Base-by-base conservation (phyloP, 331 rosid genomes). In the Malus hybrid region DNA sequence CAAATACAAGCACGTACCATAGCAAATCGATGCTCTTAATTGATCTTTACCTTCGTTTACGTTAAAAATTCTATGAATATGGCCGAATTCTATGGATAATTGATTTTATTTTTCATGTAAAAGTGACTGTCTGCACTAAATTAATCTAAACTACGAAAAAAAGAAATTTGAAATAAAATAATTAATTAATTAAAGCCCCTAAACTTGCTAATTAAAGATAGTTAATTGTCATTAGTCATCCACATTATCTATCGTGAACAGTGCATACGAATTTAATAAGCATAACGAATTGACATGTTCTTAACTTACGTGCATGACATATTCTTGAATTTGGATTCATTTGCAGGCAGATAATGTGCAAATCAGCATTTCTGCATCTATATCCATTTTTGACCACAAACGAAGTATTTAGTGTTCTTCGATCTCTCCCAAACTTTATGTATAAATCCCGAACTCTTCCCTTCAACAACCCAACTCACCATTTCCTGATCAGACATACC, bases 291-390 rank as follows among this genome's bases (percentile, higher is more conserved):
- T 15, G 74, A 77, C 82, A 81, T 61, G 80, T 27, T 77, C 82
- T 67, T 70, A 78, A 81, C 80, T 69, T 83, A 81, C 76, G 81
- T 81, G 70, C 76, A 72, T 22, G 18, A 71, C 73, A 83, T 69
- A 82, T 87, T 83, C 85, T 74, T 72, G 70, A 54, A 80, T 22
- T 87, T 80, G 85, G 89, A 85, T 88, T 64, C 76, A 73, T 67
- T 70, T 46, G 61, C 4, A 62, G 12, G 1, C 1, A 56, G 48
- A 77, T 73, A 55, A 24, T 60, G 2, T 55, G 70, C 73, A 52
- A 34, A 71, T 32, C 65, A 46, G 70, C 76, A 59, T 65, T 39
- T 76, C 65, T 69, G 66, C 62, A 72, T 81, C 82, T 55, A 52
- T 59, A 65, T 12, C 69, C 9, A 71, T 29, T 31, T 57, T 77